Evolutionary conservation across 1,284 basidiomycete genomes (phyloP).

Genomic region (Taiwanofungus camphoratus): DNA sequence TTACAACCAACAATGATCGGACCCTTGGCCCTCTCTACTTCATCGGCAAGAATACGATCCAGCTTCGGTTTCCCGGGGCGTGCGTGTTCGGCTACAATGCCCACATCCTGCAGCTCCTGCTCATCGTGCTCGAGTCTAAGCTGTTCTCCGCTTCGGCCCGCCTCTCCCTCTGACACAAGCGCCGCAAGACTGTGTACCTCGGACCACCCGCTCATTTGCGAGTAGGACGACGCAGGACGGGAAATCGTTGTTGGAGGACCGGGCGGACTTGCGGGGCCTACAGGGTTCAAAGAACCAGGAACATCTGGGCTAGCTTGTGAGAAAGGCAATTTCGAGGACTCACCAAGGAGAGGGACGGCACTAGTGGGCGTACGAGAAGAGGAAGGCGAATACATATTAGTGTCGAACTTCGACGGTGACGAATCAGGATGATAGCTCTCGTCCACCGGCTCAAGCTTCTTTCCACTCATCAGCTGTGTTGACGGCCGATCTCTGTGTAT

Average conservation of each 20-base stretch:
- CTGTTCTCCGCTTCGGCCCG: slow-evolving; percentile 20
- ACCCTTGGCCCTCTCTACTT: slow-evolving; percentile 53
- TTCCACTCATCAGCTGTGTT: background rate
- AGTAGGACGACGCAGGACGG: slow-evolving; percentile 11
- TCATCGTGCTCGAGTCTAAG: slow-evolving; percentile 54
- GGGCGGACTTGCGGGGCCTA: background rate
- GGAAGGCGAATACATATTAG: background rate
- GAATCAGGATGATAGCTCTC: background rate
- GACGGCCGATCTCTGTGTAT: too few relatives aligned
- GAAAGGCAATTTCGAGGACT: background rate
- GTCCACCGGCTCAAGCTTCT: background rate
- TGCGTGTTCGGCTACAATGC: slow-evolving; percentile 62
- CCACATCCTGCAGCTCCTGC: slow-evolving; percentile 64
- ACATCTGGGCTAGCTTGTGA: background rate
- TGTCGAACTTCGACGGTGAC: background rate
- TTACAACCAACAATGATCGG: slow-evolving; percentile 64
- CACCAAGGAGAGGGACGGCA: background rate
- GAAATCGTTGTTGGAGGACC: background rate
- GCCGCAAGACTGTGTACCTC: slow-evolving; percentile 27
- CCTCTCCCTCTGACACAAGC: slow-evolving; percentile 21
- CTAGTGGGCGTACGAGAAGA: background rate
- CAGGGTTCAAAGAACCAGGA: background rate
- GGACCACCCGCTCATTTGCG: slow-evolving; percentile 23
- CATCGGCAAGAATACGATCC: slow-evolving; percentile 60
- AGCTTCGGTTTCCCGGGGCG: slow-evolving; percentile 73